Evolutionary conservation across 441 rosid genomes (phyloP).

Genomic region (Brassica balearica): DNA sequence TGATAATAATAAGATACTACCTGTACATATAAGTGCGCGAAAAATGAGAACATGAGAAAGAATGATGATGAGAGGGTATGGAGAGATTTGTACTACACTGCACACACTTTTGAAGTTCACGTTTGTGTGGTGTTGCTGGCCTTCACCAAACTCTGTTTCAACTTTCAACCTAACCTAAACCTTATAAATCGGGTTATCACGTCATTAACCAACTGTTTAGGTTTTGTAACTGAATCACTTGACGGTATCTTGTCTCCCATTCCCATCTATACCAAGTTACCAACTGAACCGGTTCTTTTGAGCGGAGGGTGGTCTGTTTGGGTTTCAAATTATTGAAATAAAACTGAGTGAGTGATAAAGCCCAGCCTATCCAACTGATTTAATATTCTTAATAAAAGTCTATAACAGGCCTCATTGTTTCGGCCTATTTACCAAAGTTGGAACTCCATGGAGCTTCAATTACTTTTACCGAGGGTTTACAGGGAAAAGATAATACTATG

Average conservation of each 20-base stretch:
- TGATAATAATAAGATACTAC: slow-evolving; percentile 13
- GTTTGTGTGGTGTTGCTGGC: slow-evolving; percentile 43
- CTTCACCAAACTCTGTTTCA: slow-evolving; percentile 40
- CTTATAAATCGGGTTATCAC: slow-evolving; percentile 40
- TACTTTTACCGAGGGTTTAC: no score
- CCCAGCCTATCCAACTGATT: not conserved
- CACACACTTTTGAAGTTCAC: slow-evolving; percentile 39
- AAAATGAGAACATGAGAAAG: slow-evolving; percentile 27
- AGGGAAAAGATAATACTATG: no score
- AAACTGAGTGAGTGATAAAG: not conserved
- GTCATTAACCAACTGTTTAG: slow-evolving; percentile 42
- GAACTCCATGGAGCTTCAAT: no score
- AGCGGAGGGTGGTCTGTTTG: not conserved
- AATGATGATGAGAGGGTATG: slow-evolving; percentile 44
- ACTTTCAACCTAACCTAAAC: slow-evolving; percentile 30
- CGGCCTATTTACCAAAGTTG: no score
- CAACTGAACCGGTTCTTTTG: not conserved
- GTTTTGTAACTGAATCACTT: not conserved
- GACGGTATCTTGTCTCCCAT: not conserved
- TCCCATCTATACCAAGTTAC: not conserved
- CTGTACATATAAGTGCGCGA: slow-evolving; percentile 13
- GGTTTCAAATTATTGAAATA: not conserved
- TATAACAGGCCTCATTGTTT: no score
- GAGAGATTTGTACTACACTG: slow-evolving; percentile 26
- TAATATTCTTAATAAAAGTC: not conserved